Base-by-base conservation (phyloP, 176 grass and related monocot genomes). In the Saccharum officinarum region DNA sequence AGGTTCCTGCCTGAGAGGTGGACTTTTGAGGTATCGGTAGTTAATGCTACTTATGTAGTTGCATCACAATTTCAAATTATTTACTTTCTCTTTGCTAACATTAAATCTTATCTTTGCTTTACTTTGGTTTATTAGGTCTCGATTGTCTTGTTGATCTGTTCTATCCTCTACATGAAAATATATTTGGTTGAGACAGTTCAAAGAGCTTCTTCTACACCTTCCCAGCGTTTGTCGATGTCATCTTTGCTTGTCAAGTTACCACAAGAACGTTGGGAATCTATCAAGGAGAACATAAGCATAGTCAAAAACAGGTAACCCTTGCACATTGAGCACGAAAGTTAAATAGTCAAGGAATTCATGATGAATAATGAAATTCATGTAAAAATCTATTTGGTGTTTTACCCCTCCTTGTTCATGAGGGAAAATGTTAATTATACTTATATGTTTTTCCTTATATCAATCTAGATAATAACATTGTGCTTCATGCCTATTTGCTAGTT, bases 121-220 rank as follows among this genome's bases (percentile, higher is more conserved):
- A n/a, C n/a, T 63, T 1, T 71, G 34, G n/a, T 59, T 77, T 76
- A 8, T 41, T 63, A 97, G 92, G 87, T 93, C n/a, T 97, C 95
- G 13, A 77, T 97, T 78, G 11, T 18, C 70, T 69, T 97, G 30
- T 75, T 97, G 76, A 67, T 93, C 67, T 82, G 72, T 59, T 88
- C 90, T 22, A 79, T 87, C 33, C n/a, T 97, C 78, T 97, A 97
- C 82, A 86, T 97, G 82, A 88, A 93, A 84, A 79, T 92, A 75
- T 95, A 86, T 87, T 85, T 97, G 25, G 82, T 89, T 15, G 94
- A 97, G 85, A 89, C 92, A 9, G 62, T 97, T 85, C 82, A 77
- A 63, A 75, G 55, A 85, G 67, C 71, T 90, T 62, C 84, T 38
- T 75, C 67, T 63, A 47, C 36, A 31, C 15, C 88, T 17, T 77